phyloP scores from a whole-genome alignment of 768 basidiomycete species.

The Paxillus rubicundulus region DNA sequence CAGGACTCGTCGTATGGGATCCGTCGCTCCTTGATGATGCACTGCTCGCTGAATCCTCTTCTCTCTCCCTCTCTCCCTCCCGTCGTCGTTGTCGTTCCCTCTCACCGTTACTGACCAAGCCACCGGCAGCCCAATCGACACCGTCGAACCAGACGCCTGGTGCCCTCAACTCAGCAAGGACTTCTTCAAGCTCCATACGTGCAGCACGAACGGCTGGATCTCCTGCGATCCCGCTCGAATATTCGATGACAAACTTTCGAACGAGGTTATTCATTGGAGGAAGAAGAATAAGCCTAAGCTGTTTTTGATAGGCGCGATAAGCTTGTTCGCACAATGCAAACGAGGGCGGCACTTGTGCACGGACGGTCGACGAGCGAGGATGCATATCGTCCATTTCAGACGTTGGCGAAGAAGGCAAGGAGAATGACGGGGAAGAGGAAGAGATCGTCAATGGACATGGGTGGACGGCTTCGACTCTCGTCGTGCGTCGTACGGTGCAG shows the following conservation, averaged over 20 bases:
- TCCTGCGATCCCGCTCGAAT: constrained; percentile 39
- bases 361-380: constrained; percentile 47
- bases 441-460: constrained; percentile 65
- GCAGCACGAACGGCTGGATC: constrained; percentile 58
- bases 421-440: constrained; percentile 22
- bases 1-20: constrained; percentile 68
- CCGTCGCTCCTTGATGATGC: constrained; percentile 48
- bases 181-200: constrained; percentile 60
- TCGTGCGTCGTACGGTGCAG: constrained; percentile 15
- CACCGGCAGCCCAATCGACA: constrained; percentile 53
- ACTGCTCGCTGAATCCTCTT: constrained; percentile 48
- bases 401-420: constrained; percentile 10
- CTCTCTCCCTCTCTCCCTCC: constrained; percentile 32
- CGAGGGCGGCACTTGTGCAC: constrained; percentile 56
- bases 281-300: constrained; percentile 56
- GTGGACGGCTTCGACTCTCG: constrained; percentile 32
- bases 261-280: constrained; percentile 72
- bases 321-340: constrained; percentile 63
- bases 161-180: constrained; percentile 53
- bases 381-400: constrained; percentile 35
- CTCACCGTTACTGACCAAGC: constrained; percentile 30
- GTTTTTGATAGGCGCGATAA: constrained; percentile 54
- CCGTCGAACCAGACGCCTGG: constrained; percentile 70
- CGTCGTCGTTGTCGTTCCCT: constrained; percentile 33
- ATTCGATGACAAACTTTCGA: constrained; percentile 62